These are phyloP conservation scores for Caloboletus firmus DNA, from an alignment of 1,284 basidiomycete species.

Conservation along the genomic window DNA sequence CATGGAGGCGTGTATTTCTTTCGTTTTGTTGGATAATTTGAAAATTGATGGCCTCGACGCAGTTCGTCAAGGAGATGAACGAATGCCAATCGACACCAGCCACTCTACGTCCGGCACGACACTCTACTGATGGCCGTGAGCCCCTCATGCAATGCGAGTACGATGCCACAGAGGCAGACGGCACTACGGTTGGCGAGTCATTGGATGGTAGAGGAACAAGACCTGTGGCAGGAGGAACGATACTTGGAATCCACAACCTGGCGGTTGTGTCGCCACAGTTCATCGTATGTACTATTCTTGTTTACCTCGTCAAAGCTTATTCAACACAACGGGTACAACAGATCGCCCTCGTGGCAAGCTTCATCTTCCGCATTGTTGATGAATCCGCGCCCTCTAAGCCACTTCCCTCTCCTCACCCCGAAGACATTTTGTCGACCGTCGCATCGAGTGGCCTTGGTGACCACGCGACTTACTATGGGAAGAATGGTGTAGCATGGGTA, in stretches of 20 bases:
- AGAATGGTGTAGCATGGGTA: constrained; percentile 91
- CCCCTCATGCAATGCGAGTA: constrained; percentile 68
- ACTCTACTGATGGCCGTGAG: constrained; percentile 48
- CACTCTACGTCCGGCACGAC: constrained; percentile 1
- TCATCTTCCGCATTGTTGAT: constrained; percentile 85
- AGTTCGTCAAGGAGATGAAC: constrained; percentile 83
- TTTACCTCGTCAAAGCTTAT: background rate
- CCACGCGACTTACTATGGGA: constrained; percentile 68
- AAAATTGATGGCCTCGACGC: constrained; percentile 6
- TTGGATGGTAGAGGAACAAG: constrained; percentile 45
- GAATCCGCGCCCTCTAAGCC: constrained; percentile 41
- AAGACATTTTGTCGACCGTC: constrained; percentile 5
- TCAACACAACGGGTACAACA: constrained; percentile 32
- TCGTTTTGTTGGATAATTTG: background rate
- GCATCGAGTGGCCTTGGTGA: constrained; percentile 27
- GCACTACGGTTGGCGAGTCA: constrained; percentile 37
- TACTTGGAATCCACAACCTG: constrained; percentile 93
- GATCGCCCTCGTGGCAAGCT: constrained; percentile 86
- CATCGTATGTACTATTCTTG: constrained; percentile 56
- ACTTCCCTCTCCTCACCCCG: constrained; percentile 27
- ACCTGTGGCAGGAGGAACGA: constrained; percentile 85
- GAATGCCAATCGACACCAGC: constrained; percentile 10
- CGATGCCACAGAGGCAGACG: constrained; percentile 38
- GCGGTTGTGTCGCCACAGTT: constrained; percentile 93
- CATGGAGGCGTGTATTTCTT: constrained; percentile 70